Base-by-base conservation (phyloP, 768 basidiomycete genomes). In the Pisolithus sp. region DNA sequence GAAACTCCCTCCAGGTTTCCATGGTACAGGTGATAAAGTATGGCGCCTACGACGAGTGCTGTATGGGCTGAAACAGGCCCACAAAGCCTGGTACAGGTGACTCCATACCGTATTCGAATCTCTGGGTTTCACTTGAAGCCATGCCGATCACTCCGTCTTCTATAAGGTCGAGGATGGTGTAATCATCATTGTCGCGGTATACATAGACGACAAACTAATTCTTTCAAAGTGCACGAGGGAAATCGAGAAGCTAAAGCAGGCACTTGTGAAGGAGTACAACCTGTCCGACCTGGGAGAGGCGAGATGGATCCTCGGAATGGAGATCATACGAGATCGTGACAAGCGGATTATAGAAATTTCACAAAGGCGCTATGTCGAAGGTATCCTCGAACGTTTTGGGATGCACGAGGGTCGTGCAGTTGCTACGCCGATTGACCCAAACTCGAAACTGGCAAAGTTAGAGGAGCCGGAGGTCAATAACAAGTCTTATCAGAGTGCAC, bases 21-120 rank as follows among this genome's bases (percentile, higher is more conserved):
- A n/a, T n/a, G n/a, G 4, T 12, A 2, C 18, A 0, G n/a, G 18
- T 13, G 15, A 42, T 18, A 30, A 3, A n/a, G 50, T 52, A 2
- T 45, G 46, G 36, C n/a, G 17, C 1, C 46, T 50, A n/a, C 24
- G 12, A 6, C 12, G 12, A 2, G 28, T 24, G 0, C 54, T 55
- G 0, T 55, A 55, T 13, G 21, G 51, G 2, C 42, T 49, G 1
- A 55, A 55, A 13, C 54, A 55, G n/a, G 51, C 42, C 2, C 36
- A n/a, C 5, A 39, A 39, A 23, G 30, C 49, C 18, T 50, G 17
- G 49, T 45, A 30, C 17, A 24, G 9, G 10, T 4, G 10, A 31
- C 31, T 31, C 31, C 4, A 5, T 13, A 12, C 31, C 2, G 31
- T 31, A 4, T 31, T 31, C 10, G 12, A 31, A 31, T 30, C 34